phyloP scores from a whole-genome alignment of 2,329 filamentous ascomycete species.

The Pleurostoma richardsiae region DNA sequence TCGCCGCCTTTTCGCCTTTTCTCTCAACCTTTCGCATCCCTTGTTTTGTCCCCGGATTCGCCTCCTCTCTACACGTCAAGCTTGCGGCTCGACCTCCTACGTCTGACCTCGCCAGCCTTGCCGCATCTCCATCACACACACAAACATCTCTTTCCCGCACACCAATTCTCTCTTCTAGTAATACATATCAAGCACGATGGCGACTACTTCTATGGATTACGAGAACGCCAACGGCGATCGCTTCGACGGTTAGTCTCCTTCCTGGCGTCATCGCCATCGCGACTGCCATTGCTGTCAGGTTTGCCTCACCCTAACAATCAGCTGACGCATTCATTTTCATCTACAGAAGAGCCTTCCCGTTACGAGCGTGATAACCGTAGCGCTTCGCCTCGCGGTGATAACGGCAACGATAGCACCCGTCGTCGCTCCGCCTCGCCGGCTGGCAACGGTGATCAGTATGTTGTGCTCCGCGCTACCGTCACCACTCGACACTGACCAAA shows the following conservation, averaged over 20 bases:
- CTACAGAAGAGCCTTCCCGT: conserved; percentile 56
- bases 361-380: conserved; percentile 64
- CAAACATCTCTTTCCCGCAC: background rate
- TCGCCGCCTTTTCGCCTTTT: too few relatives aligned
- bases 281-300: too few relatives aligned
- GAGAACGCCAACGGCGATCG: conserved; percentile 63
- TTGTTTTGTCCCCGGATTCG: background rate
- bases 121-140: background rate
- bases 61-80: background rate
- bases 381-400: conserved; percentile 61
- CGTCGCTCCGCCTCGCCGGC: conserved; percentile 60
- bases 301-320: too few relatives aligned
- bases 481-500: background rate
- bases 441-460: conserved; percentile 47
- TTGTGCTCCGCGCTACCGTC: background rate
- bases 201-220: conserved; percentile 65
- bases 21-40: background rate
- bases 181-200: conserved; percentile 36
- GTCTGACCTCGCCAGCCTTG: background rate
- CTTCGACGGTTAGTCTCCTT: conserved; percentile 52
- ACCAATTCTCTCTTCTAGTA: conserved; percentile 3
- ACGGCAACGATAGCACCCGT: conserved; percentile 48
- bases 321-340: background rate
- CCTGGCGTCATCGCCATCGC: too few relatives aligned
- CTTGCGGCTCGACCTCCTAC: background rate